Base-by-base conservation (phyloP, 179 eudicot genomes). In the Spinacia oleracea region DNA sequence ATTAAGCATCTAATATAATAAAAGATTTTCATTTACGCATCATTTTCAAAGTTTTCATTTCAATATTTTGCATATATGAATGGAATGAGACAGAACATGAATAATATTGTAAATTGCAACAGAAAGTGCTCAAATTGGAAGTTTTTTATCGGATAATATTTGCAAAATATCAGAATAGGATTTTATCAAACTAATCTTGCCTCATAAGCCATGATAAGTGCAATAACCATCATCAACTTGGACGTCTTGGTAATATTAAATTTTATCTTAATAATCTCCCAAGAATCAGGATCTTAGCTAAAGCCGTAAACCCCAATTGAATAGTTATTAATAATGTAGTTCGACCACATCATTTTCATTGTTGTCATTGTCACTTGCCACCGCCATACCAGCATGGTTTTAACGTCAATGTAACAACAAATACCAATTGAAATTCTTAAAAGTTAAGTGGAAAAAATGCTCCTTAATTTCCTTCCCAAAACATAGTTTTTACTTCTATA, bases 291-390 rank as follows among this genome's bases (percentile, higher is more conserved):
- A 82, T 60, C n/a, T 3, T 51, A 53, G 63, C 56, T 69, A 46
- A 71, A 70, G 62, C 67, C 58, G 31, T 67, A 62, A 66, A 70
- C 32, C 69, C 14, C 56, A 74, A 78, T 21, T 72, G 50, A 31
- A 74, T 50, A 11, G 64, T 62, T 75, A 70, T 23, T 42, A 66
- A 72, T 66, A 35, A 72, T 56, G 58, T 38, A 73, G 20, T 23
- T 67, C 62, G 50, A 68, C 70, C 29, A 80, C 64, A 65, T 83
- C 78, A 12, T 74, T 80, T 73, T 77, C 81, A 68, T 27, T 6
- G 12, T 46, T 77, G 74, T 79, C 71, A 64, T 71, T 72, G 29
- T 83, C 84, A 72, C 70, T 70, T 65, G 80, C 35, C 80, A 80
- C 80, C 75, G 65, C 73, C 80, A 43, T 63, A 73, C 40, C 56